Conservation (phyloP, 257 asterid genomes). For the Nemophila menziesii region DNA sequence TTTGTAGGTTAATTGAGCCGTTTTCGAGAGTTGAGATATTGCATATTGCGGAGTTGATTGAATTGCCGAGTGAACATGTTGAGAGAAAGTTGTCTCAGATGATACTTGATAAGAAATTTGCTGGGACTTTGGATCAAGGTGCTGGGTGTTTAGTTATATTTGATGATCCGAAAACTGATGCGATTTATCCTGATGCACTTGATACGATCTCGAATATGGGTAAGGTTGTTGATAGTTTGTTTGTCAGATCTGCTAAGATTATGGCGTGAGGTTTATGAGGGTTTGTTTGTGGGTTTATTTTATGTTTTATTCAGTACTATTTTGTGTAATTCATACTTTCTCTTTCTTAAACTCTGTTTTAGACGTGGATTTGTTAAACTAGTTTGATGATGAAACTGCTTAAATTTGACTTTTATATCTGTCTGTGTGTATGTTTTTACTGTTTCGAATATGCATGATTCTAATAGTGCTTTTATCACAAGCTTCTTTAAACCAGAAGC, state of each 20-base stretch:
- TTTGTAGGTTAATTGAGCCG: not conserved
- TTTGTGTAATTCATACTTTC: too few relatives aligned
- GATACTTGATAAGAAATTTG: constrained; percentile 59
- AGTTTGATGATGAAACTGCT: too few relatives aligned
- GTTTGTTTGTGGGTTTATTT: not conserved
- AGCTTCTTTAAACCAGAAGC: too few relatives aligned
- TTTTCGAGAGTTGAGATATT: not conserved
- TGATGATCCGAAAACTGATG: constrained; percentile 52
- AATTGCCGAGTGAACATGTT: constrained; percentile 41
- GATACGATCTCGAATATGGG: constrained; percentile 54
- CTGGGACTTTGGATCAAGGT: constrained; percentile 58
- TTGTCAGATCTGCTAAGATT: constrained; percentile 48
- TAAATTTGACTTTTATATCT: too few relatives aligned
- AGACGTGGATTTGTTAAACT: too few relatives aligned
- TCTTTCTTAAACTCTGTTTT: too few relatives aligned
- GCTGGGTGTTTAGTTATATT: constrained; percentile 53
- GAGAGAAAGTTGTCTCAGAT: constrained; percentile 54
- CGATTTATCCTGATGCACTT: constrained; percentile 40
- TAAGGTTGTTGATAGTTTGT: constrained; percentile 58
- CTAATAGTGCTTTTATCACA: too few relatives aligned
- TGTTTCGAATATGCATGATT: too few relatives aligned
- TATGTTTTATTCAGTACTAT: too few relatives aligned
- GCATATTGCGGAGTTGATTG: constrained; percentile 36
- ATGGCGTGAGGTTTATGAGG: constrained; percentile 32
- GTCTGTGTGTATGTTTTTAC: too few relatives aligned